These are phyloP conservation scores for Gastrodia elata DNA, from an alignment of 106 monocot species.

Conservation along the genomic window DNA sequence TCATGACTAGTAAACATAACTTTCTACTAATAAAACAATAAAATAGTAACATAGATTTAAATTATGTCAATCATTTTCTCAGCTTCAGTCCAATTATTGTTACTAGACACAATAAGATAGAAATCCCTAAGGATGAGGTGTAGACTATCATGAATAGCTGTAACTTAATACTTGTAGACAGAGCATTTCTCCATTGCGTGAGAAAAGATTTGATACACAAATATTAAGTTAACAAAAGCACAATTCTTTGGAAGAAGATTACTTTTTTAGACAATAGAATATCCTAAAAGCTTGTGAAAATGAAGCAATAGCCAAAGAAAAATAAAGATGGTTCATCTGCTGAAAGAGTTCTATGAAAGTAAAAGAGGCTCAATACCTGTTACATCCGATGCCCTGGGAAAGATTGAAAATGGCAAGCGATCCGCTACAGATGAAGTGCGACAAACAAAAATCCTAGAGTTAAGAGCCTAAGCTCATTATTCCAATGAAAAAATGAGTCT, in stretches of 20 bases:
- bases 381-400: conserved; percentile 42
- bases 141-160: background rate
- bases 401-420: conserved; percentile 29
- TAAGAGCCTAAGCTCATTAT: background rate
- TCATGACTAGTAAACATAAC: too few species aligned
- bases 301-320: background rate
- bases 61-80: too few species aligned
- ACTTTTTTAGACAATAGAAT: background rate
- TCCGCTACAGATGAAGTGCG: conserved; percentile 18
- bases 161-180: background rate
- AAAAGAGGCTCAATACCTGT: conserved; percentile 26
- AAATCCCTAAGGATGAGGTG: background rate
- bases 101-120: background rate
- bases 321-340: background rate
- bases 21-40: too few species aligned
- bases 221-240: background rate
- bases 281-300: background rate
- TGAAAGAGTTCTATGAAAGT: background rate
- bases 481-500: background rate
- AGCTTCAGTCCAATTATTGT: too few species aligned
- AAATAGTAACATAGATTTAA: too few species aligned
- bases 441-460: conserved; percentile 29
- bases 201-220: background rate
- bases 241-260: background rate
- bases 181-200: background rate